Evolutionary conservation across 192 early-diverging fungal species (phyloP).

Genomic region (Coemansia sp.): DNA sequence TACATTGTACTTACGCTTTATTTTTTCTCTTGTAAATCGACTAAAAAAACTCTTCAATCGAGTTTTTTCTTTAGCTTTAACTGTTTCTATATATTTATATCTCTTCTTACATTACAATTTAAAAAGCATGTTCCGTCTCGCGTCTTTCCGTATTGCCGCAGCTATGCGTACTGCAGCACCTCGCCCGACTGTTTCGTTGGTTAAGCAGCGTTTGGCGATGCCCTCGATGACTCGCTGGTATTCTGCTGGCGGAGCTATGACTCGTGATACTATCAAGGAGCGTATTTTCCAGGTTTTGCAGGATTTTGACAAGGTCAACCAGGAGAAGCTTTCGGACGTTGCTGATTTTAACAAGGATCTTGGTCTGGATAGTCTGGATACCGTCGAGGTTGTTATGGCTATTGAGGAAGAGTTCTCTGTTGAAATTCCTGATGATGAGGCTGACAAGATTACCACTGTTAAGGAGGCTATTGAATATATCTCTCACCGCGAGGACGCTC

Average conservation of each 20-base stretch:
- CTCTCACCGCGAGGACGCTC: slow-evolving; percentile 67
- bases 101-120: not conserved
- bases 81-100: not conserved
- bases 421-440: slow-evolving; percentile 96
- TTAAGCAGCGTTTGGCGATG: not conserved
- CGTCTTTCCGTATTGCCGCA: slow-evolving; percentile 25
- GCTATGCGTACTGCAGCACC: slow-evolving; percentile 9
- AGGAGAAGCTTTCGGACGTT: slow-evolving; percentile 78
- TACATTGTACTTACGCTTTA: not conserved
- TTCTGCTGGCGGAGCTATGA: slow-evolving; percentile 69
- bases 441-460: slow-evolving; percentile 91
- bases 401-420: slow-evolving; percentile 99
- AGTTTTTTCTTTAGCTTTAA: not conserved
- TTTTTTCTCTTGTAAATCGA: not conserved
- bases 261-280: slow-evolving; percentile 72
- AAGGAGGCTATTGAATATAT: slow-evolving; percentile 88
- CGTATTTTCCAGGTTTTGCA: slow-evolving; percentile 85
- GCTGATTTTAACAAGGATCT: slow-evolving; percentile 93
- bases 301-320: slow-evolving; percentile 97
- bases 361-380: slow-evolving; percentile 93
- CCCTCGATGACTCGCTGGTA: slow-evolving; percentile 62
- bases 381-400: slow-evolving; percentile 99
- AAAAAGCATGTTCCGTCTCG: slow-evolving; percentile 38
- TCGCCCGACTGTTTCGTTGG: not conserved
- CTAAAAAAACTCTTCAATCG: not conserved